phyloP scores from a whole-genome alignment of 805 yeast species.

The Teunomyces atbi region DNA sequence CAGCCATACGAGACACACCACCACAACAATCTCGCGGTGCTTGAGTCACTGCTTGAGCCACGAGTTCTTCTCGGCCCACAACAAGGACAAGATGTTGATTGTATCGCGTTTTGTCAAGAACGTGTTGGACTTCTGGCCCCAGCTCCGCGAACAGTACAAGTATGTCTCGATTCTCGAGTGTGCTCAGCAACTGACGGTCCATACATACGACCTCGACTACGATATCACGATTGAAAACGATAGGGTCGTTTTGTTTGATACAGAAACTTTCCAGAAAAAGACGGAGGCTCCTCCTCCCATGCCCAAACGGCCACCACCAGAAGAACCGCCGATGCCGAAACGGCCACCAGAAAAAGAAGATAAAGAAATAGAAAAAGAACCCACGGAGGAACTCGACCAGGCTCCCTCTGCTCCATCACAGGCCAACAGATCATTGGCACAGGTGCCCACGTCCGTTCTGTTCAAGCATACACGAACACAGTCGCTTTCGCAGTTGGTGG shows the following conservation, averaged over 20 bases:
- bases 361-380: neutral
- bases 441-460: too few species aligned
- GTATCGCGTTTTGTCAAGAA: conserved; percentile 55
- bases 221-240: conserved; percentile 30
- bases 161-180: neutral
- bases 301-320: neutral
- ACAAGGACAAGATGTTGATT: conserved; percentile 47
- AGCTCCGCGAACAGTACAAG: conserved; percentile 18
- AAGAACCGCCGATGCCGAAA: neutral
- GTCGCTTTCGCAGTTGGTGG: conserved; percentile 7
- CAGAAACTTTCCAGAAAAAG: neutral
- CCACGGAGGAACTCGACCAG: too few species aligned
- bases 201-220: conserved; percentile 32
- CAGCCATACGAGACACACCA: conserved; percentile 43
- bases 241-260: conserved; percentile 10
- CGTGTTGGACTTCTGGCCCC: conserved; percentile 50
- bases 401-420: too few species aligned
- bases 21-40: conserved; percentile 42
- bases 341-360: neutral
- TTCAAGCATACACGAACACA: conserved; percentile 10
- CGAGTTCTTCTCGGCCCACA: conserved; percentile 35
- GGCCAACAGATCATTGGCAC: too few species aligned
- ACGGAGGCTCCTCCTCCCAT: too few species aligned
- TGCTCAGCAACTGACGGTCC: conserved; percentile 13
- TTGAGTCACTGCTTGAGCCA: conserved; percentile 59